Percentiles rank a stretch among this genome's conserved stretches.
These are phyloP conservation scores for Neocucurbitaria cava DNA, from an alignment of 2,329 filamentous ascomycete genomes.

Conservation along the genomic window DNA sequence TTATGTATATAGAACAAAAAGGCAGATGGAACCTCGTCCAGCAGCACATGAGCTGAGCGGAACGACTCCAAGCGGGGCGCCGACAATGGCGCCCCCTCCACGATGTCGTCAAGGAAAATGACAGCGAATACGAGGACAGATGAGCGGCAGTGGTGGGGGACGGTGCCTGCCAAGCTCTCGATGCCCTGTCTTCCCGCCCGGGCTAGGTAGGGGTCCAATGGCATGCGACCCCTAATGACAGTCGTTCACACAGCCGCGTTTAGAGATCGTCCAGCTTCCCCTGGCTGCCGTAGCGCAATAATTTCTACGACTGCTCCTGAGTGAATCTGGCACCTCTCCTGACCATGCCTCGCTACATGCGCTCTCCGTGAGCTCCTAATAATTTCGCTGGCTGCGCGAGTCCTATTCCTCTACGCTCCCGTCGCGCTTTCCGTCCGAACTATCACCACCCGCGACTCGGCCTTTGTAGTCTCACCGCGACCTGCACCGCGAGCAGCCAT, in stretches of 20 bases:
- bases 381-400: slow-evolving; percentile 32
- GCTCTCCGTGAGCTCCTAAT: slow-evolving; percentile 37
- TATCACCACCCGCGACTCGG: slow-evolving; percentile 16
- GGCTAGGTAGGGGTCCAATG: slow-evolving; percentile 5
- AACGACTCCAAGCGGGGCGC: not conserved
- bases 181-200: slow-evolving; percentile 11
- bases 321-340: not conserved
- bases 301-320: not conserved
- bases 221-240: slow-evolving; percentile 13
- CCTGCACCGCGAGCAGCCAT: slow-evolving; percentile 25
- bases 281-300: slow-evolving; percentile 2
- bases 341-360: slow-evolving; percentile 34
- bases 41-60: not conserved
- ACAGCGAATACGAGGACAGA: slow-evolving; percentile 5
- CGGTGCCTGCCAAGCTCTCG: slow-evolving; percentile 14
- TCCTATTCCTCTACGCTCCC: slow-evolving; percentile 30
- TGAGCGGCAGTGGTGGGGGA: slow-evolving; percentile 8
- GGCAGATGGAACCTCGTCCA: not conserved
- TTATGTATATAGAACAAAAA: not conserved
- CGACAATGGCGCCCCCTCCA: not conserved
- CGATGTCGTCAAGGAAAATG: slow-evolving; percentile 4
- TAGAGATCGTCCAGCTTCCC: slow-evolving; percentile 5
- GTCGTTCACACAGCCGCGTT: slow-evolving; percentile 10
- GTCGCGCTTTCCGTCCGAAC: slow-evolving; percentile 28
- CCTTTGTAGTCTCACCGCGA: slow-evolving; percentile 8